Evolutionary conservation across 2,329 filamentous ascomycete genomes (phyloP).

Genomic region (Fusarium anguioides): DNA sequence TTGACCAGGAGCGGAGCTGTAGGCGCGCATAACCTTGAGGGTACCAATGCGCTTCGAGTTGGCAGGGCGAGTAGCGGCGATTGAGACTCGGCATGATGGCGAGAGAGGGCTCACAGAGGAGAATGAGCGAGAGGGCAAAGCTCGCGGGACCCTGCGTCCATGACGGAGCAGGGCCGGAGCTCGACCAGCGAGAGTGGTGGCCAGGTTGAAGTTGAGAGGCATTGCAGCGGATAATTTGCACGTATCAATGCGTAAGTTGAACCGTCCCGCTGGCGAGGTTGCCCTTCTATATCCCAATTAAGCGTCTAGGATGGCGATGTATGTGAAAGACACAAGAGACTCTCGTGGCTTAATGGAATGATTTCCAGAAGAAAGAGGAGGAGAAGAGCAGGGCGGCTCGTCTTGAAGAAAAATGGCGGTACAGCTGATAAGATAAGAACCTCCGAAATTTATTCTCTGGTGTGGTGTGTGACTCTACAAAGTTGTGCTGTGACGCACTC

Average conservation of each 20-base stretch:
- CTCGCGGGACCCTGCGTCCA: constrained; percentile 61
- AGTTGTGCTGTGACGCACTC: constrained; percentile 18
- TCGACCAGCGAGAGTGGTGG: constrained; percentile 63
- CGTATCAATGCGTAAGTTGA: constrained; percentile 51
- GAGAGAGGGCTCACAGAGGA: constrained; percentile 52
- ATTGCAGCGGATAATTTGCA: constrained; percentile 49
- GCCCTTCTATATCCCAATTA: constrained; percentile 49
- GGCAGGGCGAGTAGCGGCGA: constrained; percentile 46
- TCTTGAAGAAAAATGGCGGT: constrained; percentile 42
- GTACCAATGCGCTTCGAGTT: constrained; percentile 61
- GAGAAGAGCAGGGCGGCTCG: constrained; percentile 24
- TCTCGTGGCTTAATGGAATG: constrained; percentile 44
- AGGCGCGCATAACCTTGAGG: constrained; percentile 56
- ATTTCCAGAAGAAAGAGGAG: constrained; percentile 32
- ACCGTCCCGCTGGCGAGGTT: constrained; percentile 52
- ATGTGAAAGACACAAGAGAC: constrained; percentile 38
- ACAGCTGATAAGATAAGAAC: constrained; percentile 46
- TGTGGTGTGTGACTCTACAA: constrained; percentile 38
- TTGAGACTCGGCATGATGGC: constrained; percentile 38
- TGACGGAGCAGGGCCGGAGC: constrained; percentile 68
- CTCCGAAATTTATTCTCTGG: constrained; percentile 43
- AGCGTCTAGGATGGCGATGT: constrained; percentile 39
- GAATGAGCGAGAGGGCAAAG: constrained; percentile 58
- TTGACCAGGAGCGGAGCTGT: constrained; percentile 63
- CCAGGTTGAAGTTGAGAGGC: constrained; percentile 55